A percentile compares a stretch with the other conserved stretches of the same genome.
Conservation (phyloP, 2,329 filamentous ascomycete species). For the Pyrenochaeta sp. region DNA sequence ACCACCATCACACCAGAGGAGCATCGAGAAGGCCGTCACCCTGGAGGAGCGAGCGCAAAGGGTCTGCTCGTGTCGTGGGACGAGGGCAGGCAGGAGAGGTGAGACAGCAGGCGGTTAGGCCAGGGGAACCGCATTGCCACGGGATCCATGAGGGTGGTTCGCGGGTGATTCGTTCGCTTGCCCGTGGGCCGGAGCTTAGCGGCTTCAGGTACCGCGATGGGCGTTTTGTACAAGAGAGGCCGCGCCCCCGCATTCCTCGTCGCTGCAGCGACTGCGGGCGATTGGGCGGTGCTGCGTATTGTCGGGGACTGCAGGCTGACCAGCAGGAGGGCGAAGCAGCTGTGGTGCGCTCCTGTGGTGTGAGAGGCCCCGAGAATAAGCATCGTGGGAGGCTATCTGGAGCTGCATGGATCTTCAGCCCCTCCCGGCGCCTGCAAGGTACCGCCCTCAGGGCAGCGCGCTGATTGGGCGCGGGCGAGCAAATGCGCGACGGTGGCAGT, state of each 20-base stretch:
- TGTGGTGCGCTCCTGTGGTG: not conserved
- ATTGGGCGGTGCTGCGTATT: conserved; percentile 3
- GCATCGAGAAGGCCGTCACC: too few species aligned
- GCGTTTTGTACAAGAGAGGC: conserved; percentile 19
- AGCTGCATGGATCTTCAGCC: conserved; percentile 13
- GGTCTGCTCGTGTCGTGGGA: too few species aligned
- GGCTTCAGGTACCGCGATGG: conserved; percentile 25
- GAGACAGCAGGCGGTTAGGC: conserved; percentile 28
- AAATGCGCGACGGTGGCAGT: conserved; percentile 14
- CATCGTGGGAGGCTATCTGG: conserved; percentile 2
- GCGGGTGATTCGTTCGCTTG: conserved; percentile 29
- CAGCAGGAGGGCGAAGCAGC: conserved; percentile 6
- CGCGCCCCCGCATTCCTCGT: conserved; percentile 20
- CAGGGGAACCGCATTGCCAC: conserved; percentile 20
- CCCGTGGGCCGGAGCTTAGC: conserved; percentile 21
- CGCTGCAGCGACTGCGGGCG: conserved; percentile 2
- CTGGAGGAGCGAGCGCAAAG: too few species aligned
- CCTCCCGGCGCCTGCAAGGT: conserved; percentile 23
- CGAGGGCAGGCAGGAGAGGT: conserved; percentile 14
- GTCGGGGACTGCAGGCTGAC: conserved; percentile 6
- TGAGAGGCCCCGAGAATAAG: conserved; percentile 1
- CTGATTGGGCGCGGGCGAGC: conserved; percentile 21
- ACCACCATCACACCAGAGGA: conserved; percentile 2
- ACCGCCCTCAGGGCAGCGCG: conserved; percentile 16
- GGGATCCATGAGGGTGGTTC: conserved; percentile 15